A percentile compares a stretch with the other conserved stretches of the same genome.
Conservation (phyloP, 2,329 filamentous ascomycete genomes). For the Exophiala sideris region DNA sequence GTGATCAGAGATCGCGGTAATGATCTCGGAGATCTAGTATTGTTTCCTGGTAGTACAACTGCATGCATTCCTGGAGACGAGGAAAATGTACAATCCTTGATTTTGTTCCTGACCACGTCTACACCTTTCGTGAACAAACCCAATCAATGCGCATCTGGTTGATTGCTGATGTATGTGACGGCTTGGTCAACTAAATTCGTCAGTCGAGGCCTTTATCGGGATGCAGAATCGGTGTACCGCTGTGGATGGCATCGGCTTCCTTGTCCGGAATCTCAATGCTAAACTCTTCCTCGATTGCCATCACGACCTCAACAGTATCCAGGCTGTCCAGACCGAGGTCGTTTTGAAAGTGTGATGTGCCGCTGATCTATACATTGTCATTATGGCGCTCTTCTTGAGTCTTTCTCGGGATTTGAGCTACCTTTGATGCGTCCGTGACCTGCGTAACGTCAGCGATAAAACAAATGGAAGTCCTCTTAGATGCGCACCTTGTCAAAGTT, state of each 20-base stretch:
- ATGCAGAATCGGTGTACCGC: constrained; percentile 61
- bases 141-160: constrained; percentile 65
- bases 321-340: constrained; percentile 95
- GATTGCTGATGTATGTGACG: constrained; percentile 86
- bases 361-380: constrained; percentile 65
- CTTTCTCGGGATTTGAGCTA: constrained; percentile 32
- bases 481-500: constrained; percentile 90
- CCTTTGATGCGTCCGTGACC: constrained; percentile 55
- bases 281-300: constrained; percentile 97
- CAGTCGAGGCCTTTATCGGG: constrained; percentile 21
- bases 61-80: constrained; percentile 17
- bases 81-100: constrained; percentile 24
- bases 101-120: constrained; percentile 18
- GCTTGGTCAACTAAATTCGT: constrained; percentile 75
- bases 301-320: constrained; percentile 98
- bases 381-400: constrained; percentile 24
- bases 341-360: constrained; percentile 86
- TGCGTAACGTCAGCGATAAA: constrained; percentile 28
- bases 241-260: constrained; percentile 91
- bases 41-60: constrained; percentile 25
- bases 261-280: constrained; percentile 98
- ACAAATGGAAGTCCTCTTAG: neutral
- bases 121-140: constrained; percentile 2
- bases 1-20: constrained; percentile 19
- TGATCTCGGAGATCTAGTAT: constrained; percentile 22